phyloP scores from a whole-genome alignment of 306 rosid species.

The Prosopis cineraria region DNA sequence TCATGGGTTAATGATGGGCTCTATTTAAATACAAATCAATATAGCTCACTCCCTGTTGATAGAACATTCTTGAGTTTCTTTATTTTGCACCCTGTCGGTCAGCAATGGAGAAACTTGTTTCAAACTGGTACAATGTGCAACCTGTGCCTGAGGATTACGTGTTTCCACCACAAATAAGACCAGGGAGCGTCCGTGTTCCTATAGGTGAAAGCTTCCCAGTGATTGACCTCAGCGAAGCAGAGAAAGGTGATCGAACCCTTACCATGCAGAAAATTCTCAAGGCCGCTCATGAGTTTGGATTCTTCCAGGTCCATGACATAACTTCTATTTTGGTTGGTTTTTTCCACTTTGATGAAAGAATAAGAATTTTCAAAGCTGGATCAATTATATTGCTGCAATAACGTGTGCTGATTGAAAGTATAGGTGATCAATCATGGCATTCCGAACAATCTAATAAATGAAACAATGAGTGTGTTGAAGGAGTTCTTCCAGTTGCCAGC shows the following conservation, averaged over 20 bases:
- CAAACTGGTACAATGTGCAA: slow-evolving; percentile 19
- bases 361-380: not conserved
- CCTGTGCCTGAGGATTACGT: slow-evolving; percentile 34
- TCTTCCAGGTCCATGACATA: slow-evolving; percentile 27
- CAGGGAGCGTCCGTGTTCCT: slow-evolving; percentile 27
- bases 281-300: slow-evolving; percentile 41
- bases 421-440: slow-evolving; percentile 29
- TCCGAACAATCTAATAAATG: slow-evolving; percentile 1
- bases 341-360: not conserved
- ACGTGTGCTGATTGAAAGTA: not conserved
- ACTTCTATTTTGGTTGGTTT: no score
- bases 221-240: slow-evolving; percentile 32
- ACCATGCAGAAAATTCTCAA: slow-evolving; percentile 28
- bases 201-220: slow-evolving; percentile 21
- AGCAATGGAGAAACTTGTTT: slow-evolving; percentile 35
- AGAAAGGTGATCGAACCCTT: not conserved
- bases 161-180: slow-evolving; percentile 41
- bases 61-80: not conserved
- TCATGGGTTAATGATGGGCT: no score
- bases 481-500: slow-evolving; percentile 30
- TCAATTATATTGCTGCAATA: not conserved
- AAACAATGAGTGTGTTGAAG: slow-evolving; percentile 25
- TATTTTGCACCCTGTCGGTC: not conserved
- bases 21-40: no score
- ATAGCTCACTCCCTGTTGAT: no score